Percentiles rank a stretch among this genome's conserved stretches.
Conservation (phyloP, 2,329 filamentous ascomycete genomes). For the Aspergillus glaucus region DNA sequence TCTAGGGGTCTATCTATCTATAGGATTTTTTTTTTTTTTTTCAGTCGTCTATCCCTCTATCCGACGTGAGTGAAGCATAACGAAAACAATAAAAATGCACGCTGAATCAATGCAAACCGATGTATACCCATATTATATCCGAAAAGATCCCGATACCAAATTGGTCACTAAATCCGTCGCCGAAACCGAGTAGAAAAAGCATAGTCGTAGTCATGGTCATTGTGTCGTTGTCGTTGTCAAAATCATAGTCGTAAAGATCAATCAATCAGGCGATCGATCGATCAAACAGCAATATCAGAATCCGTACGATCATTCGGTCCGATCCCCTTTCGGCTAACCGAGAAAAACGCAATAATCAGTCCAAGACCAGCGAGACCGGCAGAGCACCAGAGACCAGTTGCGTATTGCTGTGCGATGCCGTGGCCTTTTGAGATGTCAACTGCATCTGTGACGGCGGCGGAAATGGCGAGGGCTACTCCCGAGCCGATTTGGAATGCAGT, state of each 20-base stretch:
- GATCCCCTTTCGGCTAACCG: slow-evolving; percentile 5
- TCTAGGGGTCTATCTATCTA: not conserved
- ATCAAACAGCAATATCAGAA: slow-evolving; percentile 1
- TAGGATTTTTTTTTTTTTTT: not conserved
- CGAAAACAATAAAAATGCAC: not conserved
- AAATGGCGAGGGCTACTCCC: slow-evolving; percentile 36
- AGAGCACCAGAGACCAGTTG: slow-evolving; percentile 39
- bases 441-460: slow-evolving; percentile 33
- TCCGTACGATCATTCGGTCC: not conserved
- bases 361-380: slow-evolving; percentile 35
- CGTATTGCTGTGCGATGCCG: slow-evolving; percentile 28
- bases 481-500: slow-evolving; percentile 41
- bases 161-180: not conserved
- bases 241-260: too few species aligned
- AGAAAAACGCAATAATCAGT: slow-evolving; percentile 14
- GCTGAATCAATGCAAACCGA: not conserved
- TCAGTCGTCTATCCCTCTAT: not conserved
- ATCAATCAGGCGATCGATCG: not conserved
- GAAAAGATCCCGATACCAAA: not conserved
- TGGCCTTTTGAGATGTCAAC: slow-evolving; percentile 35
- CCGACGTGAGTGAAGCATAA: not conserved
- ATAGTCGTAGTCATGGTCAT: too few species aligned
- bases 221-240: too few species aligned
- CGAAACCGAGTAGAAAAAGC: too few species aligned
- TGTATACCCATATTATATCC: not conserved